Evolutionary conservation across 2,329 filamentous ascomycete genomes (phyloP).

Genomic region (Herpomyces periplanetae): DNA sequence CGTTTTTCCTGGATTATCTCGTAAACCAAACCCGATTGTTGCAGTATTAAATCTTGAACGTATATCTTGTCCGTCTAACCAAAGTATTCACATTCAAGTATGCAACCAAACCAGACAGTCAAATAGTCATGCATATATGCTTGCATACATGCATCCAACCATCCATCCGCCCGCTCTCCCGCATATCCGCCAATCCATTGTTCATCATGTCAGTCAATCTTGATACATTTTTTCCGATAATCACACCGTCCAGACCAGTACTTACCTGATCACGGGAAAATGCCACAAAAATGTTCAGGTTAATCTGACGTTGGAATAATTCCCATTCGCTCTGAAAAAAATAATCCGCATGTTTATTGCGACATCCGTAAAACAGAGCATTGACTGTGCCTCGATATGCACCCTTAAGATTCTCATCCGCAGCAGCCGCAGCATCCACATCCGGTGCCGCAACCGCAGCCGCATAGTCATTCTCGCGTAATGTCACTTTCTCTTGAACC

Average conservation of each 20-base stretch:
- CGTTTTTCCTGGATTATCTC: slow-evolving; percentile 12
- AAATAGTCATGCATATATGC: neutral
- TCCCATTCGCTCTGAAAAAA: slow-evolving; percentile 47
- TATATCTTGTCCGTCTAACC: slow-evolving; percentile 17
- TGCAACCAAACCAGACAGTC: neutral
- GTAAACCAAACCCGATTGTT: slow-evolving; percentile 12
- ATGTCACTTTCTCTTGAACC: slow-evolving; percentile 24
- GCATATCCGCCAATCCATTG: too few species aligned
- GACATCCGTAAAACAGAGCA: slow-evolving; percentile 45
- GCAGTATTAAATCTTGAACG: slow-evolving; percentile 20
- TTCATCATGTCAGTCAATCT: too few species aligned
- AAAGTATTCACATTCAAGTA: slow-evolving; percentile 1
- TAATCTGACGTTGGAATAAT: slow-evolving; percentile 8
- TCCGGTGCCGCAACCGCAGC: too few species aligned
- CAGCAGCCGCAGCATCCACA: too few species aligned
- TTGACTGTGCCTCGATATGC: slow-evolving; percentile 5
- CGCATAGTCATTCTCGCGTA: too few species aligned
- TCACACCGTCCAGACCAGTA: too few species aligned
- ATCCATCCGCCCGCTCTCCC: too few species aligned
- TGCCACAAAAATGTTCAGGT: slow-evolving; percentile 17
- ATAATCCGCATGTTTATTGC: slow-evolving; percentile 32
- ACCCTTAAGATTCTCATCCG: slow-evolving; percentile 7
- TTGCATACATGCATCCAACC: too few species aligned
- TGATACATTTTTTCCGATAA: too few species aligned
- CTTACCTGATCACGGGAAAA: slow-evolving; percentile 25